Evolutionary conservation across 352 stramenopile genomes (phyloP), one percentile per base, ranked within the genome.

Genomic region (Phytophthora kernoviae): DNA sequence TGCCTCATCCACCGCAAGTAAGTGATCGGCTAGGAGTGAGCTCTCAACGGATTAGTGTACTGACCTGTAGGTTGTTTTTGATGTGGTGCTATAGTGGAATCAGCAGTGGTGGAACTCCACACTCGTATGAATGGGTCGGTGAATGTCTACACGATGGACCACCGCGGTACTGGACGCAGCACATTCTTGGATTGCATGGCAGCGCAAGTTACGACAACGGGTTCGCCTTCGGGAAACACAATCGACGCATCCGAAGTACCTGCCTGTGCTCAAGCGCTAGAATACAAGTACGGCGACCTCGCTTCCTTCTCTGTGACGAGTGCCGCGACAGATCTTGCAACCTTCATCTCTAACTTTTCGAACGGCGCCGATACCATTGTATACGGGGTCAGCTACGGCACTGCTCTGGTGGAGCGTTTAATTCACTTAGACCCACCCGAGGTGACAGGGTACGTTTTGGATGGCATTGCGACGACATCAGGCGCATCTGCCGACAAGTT

Each of bases 71-170:
- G 36, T 18, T 21, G 18, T 37, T 7, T 45, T 18, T 43, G 37
- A 20, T 32, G 12, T 15, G 33, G 6, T 6, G 36, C 17, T 44
- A 36, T 45, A 83, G 68, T 79, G 70, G 74, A 83, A 24, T 65
- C 45, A n/a, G 34, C 30, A n/a, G 75, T 84, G 71, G 27, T 62
- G 3, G 51, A 58, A 7, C n/a, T 81, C 1, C 51, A 77, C 41
- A 15, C 49, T 14, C 44, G 53, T 39, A 36, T 79, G 2, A 24
- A 56, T 36, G 66, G 65, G 54, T 30, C 53, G 2, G 68, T 79
- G n/a, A 79, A 84, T 39, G 63, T 84, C 7, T 84, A 84, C 54
- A 84, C 75, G 4, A 81, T 84, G 61, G 65, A 84, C 33, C 71
- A 81, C 20, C 75, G 71, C 27, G 73, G 73, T 40, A 79, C 70